Conservation (phyloP, 495 filamentous ascomycete species). For the Talaromyces liani region DNA sequence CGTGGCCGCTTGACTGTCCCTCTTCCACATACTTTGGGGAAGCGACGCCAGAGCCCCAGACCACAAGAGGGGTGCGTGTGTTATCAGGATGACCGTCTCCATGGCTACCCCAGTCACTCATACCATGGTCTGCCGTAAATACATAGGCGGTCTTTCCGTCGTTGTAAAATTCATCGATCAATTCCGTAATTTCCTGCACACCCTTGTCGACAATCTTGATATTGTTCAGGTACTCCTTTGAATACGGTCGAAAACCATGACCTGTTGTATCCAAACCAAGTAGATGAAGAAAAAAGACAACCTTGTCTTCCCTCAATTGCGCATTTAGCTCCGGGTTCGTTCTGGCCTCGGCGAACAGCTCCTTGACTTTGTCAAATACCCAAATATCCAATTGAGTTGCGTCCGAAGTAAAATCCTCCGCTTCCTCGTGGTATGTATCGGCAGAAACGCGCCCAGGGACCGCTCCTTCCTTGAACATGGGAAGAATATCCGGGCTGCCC, state of each 20-base stretch:
- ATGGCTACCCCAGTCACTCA: constrained; percentile 98
- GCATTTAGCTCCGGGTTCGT: constrained; percentile 68
- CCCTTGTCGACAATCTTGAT: constrained; percentile 92
- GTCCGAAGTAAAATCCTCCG: constrained; percentile 84
- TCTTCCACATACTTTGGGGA: constrained; percentile 52
- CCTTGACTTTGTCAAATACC: constrained; percentile 92
- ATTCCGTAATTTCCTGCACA: constrained; percentile 67
- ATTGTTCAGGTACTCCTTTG: constrained; percentile 89
- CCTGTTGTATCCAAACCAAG: constrained; percentile 94
- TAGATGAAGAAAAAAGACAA: constrained; percentile 95
- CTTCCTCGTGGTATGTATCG: constrained; percentile 72
- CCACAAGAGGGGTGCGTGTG: constrained; percentile 87
- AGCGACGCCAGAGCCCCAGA: constrained; percentile 90
- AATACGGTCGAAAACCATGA: constrained; percentile 84
- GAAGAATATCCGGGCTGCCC: constrained; percentile 96
- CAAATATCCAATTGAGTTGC: constrained; percentile 78
- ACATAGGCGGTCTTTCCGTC: constrained; percentile 91
- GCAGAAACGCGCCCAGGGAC: constrained; percentile 80
- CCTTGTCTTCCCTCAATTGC: constrained; percentile 70
- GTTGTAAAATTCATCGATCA: constrained; percentile 85
- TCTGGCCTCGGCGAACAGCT: constrained; percentile 72
- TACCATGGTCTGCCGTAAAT: constrained; percentile 97
- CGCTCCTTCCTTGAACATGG: constrained; percentile 94
- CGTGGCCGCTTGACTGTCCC: constrained; percentile 64
- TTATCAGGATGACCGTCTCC: constrained; percentile 98